These are phyloP conservation scores for Gynochthodes officinalis DNA, from an alignment of 257 asterid genomes.

Conservation along the genomic window DNA sequence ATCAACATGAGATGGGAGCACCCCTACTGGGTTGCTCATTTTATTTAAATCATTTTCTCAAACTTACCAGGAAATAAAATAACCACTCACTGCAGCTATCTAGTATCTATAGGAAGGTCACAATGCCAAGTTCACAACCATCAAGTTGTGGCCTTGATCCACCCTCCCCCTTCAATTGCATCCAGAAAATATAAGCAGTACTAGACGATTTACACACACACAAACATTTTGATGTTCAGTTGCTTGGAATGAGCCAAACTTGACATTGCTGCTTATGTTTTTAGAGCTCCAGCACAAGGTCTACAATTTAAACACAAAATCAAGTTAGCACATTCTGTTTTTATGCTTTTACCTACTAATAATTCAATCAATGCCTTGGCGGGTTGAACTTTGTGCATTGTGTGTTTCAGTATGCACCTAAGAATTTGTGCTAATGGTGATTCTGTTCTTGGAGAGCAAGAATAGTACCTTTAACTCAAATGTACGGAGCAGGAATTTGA, in stretches of 20 bases:
- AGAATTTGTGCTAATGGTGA: no score
- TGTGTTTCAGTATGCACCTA: no score
- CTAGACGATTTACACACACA: slow-evolving; percentile 5
- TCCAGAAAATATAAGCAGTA: neutral
- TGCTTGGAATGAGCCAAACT: neutral
- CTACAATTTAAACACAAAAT: slow-evolving; percentile 41
- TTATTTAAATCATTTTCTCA: slow-evolving; percentile 18
- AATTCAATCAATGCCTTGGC: neutral
- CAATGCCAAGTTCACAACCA: neutral
- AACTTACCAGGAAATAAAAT: slow-evolving; percentile 2
- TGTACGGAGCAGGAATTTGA: neutral
- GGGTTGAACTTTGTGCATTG: no score
- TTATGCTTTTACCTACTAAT: neutral
- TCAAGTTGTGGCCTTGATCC: neutral
- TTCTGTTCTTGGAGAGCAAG: no score
- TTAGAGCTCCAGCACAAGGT: slow-evolving; percentile 89
- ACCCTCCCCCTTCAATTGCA: neutral
- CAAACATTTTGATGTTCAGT: neutral
- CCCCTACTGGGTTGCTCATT: no score
- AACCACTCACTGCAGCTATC: neutral
- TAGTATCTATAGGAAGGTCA: slow-evolving; percentile 3
- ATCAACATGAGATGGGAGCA: slow-evolving; percentile 9
- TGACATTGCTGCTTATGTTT: neutral
- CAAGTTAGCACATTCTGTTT: slow-evolving; percentile 9
- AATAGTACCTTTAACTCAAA: no score